Conservation (phyloP, 371 early-diverging fungal species). For the Saksenaea vasiformis region DNA sequence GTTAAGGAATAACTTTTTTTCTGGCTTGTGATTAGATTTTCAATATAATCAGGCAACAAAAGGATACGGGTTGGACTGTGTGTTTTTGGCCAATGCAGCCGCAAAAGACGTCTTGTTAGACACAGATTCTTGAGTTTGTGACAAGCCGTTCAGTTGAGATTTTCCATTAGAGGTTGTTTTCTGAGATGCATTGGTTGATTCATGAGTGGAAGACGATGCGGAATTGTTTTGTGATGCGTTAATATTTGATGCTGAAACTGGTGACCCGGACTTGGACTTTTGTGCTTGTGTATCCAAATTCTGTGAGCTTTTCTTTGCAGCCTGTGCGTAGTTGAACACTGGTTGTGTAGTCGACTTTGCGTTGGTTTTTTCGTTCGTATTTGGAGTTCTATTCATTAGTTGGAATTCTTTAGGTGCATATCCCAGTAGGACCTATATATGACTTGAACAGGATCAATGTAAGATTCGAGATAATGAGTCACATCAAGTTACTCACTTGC, state of each 20-base stretch:
- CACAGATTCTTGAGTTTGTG: slow-evolving; percentile 18
- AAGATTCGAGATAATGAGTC: neutral
- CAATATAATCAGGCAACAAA: neutral
- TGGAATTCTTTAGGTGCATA: slow-evolving; percentile 39
- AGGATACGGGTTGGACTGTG: slow-evolving; percentile 22
- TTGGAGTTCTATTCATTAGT: slow-evolving; percentile 50
- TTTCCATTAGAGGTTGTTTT: slow-evolving; percentile 10
- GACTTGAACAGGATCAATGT: neutral
- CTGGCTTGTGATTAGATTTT: neutral
- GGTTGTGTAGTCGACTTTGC: slow-evolving; percentile 36
- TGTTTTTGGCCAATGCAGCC: slow-evolving; percentile 31
- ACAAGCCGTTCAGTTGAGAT: slow-evolving; percentile 11
- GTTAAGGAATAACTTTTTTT: slow-evolving; percentile 10
- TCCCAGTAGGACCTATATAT: slow-evolving; percentile 33
- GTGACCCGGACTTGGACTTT: slow-evolving; percentile 3
- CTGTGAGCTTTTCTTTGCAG: slow-evolving; percentile 45
- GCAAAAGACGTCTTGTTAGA: slow-evolving; percentile 33
- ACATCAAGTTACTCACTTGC: neutral
- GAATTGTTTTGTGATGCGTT: slow-evolving; percentile 5
- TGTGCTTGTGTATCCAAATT: slow-evolving; percentile 7
- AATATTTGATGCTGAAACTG: slow-evolving; percentile 1
- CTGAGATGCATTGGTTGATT: slow-evolving; percentile 1
- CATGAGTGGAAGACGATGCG: slow-evolving; percentile 2
- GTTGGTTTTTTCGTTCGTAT: slow-evolving; percentile 36
- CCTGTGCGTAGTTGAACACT: slow-evolving; percentile 53